Percentiles rank a stretch among this genome's conserved stretches.
Conservation (phyloP, 768 basidiomycete species). For the Suillus americanus region DNA sequence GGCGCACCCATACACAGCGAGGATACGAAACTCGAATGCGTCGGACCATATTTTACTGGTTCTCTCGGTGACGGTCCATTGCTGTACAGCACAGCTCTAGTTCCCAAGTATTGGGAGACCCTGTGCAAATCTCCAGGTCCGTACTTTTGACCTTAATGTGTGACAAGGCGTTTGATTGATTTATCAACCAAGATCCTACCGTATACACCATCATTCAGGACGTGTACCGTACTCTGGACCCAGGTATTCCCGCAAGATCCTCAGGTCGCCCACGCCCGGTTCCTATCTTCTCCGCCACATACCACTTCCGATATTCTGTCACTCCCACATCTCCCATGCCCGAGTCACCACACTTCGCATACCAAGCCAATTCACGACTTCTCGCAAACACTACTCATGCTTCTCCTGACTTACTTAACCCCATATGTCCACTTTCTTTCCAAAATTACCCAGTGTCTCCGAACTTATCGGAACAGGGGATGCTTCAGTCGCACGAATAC, state of each 20-base stretch:
- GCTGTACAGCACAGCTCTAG: constrained; percentile 62
- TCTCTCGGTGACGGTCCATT: constrained; percentile 29
- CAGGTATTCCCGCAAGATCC: constrained; percentile 20
- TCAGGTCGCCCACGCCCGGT: constrained; percentile 26
- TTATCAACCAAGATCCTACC: constrained; percentile 52
- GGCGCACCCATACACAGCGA: constrained; percentile 54
- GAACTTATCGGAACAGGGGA: neutral
- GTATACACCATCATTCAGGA: constrained; percentile 67
- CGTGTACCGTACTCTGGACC: constrained; percentile 38
- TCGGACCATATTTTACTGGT: constrained; percentile 33
- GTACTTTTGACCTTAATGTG: neutral
- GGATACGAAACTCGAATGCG: constrained; percentile 34
- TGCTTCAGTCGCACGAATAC: neutral
- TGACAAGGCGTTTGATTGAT: constrained; percentile 16
- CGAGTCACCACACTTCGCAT: constrained; percentile 10
- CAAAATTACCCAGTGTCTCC: neutral
- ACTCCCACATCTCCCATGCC: constrained; percentile 17
- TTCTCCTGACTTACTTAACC: constrained; percentile 1
- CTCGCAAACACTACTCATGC: constrained; percentile 3
- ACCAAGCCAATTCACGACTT: neutral
- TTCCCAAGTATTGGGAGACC: constrained; percentile 64
- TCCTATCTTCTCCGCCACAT: constrained; percentile 55
- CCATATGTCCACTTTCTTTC: constrained; percentile 12
- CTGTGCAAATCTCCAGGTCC: constrained; percentile 56
- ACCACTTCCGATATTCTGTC: constrained; percentile 50